These are phyloP conservation scores for Hypoxylon sp. DNA, from an alignment of 2,329 filamentous ascomycete genomes.

Conservation along the genomic window DNA sequence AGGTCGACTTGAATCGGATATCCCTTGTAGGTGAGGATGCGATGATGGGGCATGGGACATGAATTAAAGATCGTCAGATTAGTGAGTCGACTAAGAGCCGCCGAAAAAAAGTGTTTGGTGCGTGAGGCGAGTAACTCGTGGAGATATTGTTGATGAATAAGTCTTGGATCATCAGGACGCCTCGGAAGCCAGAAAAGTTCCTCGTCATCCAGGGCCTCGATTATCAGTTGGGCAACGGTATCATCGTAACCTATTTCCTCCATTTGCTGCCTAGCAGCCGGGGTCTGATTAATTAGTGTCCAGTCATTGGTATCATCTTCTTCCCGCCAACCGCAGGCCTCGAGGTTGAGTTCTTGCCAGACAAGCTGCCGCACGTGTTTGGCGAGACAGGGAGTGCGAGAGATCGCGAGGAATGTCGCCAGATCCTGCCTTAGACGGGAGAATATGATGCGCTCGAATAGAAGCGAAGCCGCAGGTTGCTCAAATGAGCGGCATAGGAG, in stretches of 20 bases:
- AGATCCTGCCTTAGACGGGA: conserved; percentile 2
- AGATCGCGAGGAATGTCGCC: not conserved
- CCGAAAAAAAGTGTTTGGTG: too few species aligned
- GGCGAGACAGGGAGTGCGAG: not conserved
- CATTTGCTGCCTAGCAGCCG: not conserved
- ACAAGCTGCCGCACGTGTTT: conserved; percentile 6
- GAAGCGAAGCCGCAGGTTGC: not conserved
- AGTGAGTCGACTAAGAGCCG: not conserved
- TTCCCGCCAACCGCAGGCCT: not conserved
- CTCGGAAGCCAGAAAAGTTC: conserved; percentile 1
- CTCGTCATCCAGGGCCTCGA: not conserved
- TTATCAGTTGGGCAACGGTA: not conserved
- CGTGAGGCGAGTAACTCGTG: too few species aligned
- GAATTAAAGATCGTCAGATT: conserved; percentile 1
- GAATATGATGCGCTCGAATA: not conserved
- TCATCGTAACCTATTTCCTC: not conserved
- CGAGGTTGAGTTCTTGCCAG: conserved; percentile 8
- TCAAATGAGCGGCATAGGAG: not conserved
- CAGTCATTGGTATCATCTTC: not conserved
- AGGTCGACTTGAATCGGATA: conserved; percentile 3
- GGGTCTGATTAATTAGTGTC: too few species aligned
- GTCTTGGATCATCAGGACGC: not conserved
- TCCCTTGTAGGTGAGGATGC: not conserved
- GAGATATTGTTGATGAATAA: too few species aligned
- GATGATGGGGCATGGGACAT: conserved; percentile 5